A percentile compares a stretch with the other conserved stretches of the same genome.
phyloP scores from a whole-genome alignment of 2,329 filamentous ascomycete genomes.

The Zymoseptoria crescenta region DNA sequence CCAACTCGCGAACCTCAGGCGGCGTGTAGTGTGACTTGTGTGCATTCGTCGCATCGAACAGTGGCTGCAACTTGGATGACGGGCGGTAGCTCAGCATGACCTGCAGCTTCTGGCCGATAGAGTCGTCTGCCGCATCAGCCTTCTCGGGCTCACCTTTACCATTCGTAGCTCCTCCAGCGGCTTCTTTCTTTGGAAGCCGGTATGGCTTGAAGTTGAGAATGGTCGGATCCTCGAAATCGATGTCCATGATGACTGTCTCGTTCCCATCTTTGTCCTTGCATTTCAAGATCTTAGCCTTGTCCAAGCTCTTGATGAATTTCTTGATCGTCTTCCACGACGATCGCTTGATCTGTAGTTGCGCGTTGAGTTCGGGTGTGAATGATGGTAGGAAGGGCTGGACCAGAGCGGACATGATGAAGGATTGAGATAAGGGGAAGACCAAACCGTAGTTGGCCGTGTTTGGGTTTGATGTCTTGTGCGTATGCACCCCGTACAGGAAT shows the following conservation, averaged over 20 bases:
- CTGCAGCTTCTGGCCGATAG: conserved; percentile 42
- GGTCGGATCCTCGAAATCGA: conserved; percentile 53
- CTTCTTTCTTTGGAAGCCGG: conserved; percentile 51
- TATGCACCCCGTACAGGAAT: conserved; percentile 55
- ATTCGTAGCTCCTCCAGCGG: conserved; percentile 32
- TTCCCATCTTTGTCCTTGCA: conserved; percentile 57
- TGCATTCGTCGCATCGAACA: conserved; percentile 45
- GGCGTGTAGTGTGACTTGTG: conserved; percentile 47
- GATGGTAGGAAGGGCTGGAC: conserved; percentile 60
- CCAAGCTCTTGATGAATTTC: conserved; percentile 61
- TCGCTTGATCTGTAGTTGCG: conserved; percentile 60
- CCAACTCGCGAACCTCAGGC: conserved; percentile 49
- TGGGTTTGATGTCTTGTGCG: conserved; percentile 51
- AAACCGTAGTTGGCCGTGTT: conserved; percentile 47
- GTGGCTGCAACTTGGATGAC: conserved; percentile 49
- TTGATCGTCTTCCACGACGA: conserved; percentile 63
- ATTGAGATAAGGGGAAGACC: conserved; percentile 56
- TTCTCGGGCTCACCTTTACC: conserved; percentile 30
- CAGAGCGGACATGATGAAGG: conserved; percentile 54
- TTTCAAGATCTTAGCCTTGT: conserved; percentile 56
- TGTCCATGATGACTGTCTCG: conserved; percentile 56
- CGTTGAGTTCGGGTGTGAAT: conserved; percentile 47
- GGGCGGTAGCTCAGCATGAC: conserved; percentile 50
- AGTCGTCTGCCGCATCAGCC: conserved; percentile 31
- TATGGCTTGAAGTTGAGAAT: conserved; percentile 55